phyloP scores from a whole-genome alignment of 2,329 filamentous ascomycete species.

The Apiospora arundinis region DNA sequence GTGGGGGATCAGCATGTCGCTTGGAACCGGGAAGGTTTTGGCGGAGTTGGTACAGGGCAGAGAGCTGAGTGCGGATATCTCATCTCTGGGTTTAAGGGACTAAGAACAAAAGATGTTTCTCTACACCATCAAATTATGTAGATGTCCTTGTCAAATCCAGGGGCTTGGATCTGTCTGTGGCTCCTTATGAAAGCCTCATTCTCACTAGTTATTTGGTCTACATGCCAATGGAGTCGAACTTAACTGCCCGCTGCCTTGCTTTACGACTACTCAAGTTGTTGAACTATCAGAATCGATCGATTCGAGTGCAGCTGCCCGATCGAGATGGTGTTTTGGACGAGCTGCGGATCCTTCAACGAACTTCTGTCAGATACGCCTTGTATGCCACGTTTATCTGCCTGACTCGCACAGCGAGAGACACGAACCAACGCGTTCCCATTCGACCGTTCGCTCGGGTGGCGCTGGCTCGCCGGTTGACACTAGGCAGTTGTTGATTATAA shows the following conservation, averaged over 20 bases:
- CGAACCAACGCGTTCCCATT: neutral
- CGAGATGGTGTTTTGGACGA: neutral
- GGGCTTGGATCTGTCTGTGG: neutral
- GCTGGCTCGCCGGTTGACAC: neutral
- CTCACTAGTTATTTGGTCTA: neutral
- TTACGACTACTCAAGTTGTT: neutral
- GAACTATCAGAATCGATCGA: neutral
- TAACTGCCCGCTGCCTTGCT: neutral
- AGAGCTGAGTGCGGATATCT: slow-evolving; percentile 64
- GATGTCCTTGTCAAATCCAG: neutral
- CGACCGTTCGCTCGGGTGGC: neutral
- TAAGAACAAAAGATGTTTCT: neutral
- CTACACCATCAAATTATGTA: neutral
- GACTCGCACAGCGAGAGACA: neutral
- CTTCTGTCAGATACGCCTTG: neutral
- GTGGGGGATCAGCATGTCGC: slow-evolving; percentile 70
- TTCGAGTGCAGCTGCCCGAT: neutral
- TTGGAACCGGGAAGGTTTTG: slow-evolving; percentile 75
- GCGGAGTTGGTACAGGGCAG: slow-evolving; percentile 71
- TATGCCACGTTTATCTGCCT: neutral
- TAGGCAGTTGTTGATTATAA: neutral
- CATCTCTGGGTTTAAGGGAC: slow-evolving; percentile 47
- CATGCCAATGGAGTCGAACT: neutral
- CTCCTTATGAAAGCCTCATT: neutral
- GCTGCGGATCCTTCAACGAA: neutral